Conservation (phyloP, 768 basidiomycete genomes). For the Grammothele lineata region DNA sequence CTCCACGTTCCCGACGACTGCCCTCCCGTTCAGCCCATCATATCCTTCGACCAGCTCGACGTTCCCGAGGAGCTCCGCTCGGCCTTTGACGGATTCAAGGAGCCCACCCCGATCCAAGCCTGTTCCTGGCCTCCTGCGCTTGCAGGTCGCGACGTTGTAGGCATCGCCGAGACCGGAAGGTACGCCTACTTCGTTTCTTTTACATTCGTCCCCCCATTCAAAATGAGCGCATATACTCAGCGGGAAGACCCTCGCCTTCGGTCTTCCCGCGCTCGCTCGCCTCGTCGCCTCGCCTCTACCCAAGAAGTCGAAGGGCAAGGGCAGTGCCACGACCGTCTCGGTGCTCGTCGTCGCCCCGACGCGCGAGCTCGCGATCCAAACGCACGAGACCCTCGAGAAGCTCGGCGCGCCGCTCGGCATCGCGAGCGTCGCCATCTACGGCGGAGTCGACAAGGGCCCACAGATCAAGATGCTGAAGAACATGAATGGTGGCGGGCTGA, state of each 20-base stretch:
- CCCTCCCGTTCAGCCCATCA: slow-evolving; percentile 54
- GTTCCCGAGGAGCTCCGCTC: slow-evolving; percentile 58
- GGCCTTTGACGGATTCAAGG: slow-evolving; percentile 69
- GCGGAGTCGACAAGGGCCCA: slow-evolving; percentile 88
- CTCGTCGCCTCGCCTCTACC: slow-evolving; percentile 42
- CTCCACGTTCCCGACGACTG: slow-evolving; percentile 52
- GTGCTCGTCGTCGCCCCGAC: slow-evolving; percentile 81
- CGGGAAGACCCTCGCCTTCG: slow-evolving; percentile 96
- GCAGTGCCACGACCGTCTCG: slow-evolving; percentile 34
- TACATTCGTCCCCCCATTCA: background rate
- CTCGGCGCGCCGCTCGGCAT: slow-evolving; percentile 75
- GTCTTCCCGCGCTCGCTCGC: slow-evolving; percentile 79
- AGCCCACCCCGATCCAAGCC: slow-evolving; percentile 94
- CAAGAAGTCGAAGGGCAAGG: slow-evolving; percentile 16
- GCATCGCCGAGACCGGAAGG: slow-evolving; percentile 96
- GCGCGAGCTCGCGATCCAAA: slow-evolving; percentile 94
- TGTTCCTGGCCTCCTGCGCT: slow-evolving; percentile 92
- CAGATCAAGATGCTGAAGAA: slow-evolving; percentile 71
- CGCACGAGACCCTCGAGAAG: slow-evolving; percentile 73
- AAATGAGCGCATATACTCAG: slow-evolving; percentile 32
- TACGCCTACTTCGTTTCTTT: slow-evolving; percentile 21
- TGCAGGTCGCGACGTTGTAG: slow-evolving; percentile 81
- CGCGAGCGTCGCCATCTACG: slow-evolving; percentile 84
- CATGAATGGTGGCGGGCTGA: slow-evolving; percentile 42
- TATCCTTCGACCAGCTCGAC: slow-evolving; percentile 69